Conservation (phyloP, 345 rosid genomes). For the Theobroma cacao region DNA sequence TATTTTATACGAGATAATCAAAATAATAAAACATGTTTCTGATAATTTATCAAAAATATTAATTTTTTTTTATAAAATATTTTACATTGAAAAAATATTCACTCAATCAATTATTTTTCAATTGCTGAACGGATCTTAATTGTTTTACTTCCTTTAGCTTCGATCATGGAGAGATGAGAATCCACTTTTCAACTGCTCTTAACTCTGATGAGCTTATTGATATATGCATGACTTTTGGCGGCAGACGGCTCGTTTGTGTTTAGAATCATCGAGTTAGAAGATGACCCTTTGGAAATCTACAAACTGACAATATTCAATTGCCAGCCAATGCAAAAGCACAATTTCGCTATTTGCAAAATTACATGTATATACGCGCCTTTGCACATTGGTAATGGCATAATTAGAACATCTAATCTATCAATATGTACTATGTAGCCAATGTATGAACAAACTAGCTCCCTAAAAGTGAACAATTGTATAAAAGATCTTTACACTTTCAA, state of each 20-base stretch:
- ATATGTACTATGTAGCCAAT: background rate
- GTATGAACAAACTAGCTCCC: constrained; percentile 11
- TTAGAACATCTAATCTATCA: background rate
- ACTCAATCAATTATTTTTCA: too few relatives aligned
- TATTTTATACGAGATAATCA: too few relatives aligned
- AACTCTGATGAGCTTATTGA: background rate
- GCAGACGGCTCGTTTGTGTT: background rate
- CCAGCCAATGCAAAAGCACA: background rate
- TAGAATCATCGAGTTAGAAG: background rate
- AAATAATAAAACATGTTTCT: too few relatives aligned
- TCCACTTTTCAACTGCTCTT: background rate
- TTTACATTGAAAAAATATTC: too few relatives aligned
- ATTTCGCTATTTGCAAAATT: constrained; percentile 10
- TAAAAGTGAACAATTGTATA: background rate
- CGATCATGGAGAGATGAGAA: background rate
- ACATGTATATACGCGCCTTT: background rate
- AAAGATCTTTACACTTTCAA: background rate
- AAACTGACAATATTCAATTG: background rate
- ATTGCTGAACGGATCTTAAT: too few relatives aligned
- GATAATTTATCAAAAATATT: too few relatives aligned
- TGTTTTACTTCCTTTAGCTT: too few relatives aligned
- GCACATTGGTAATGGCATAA: background rate
- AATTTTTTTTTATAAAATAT: too few relatives aligned
- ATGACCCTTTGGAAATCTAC: background rate
- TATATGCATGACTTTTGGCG: too few relatives aligned